Evolutionary conservation across 306 rosid species (phyloP), one percentile per base, ranked within the genome.

Genomic region (Trifolium repens): DNA sequence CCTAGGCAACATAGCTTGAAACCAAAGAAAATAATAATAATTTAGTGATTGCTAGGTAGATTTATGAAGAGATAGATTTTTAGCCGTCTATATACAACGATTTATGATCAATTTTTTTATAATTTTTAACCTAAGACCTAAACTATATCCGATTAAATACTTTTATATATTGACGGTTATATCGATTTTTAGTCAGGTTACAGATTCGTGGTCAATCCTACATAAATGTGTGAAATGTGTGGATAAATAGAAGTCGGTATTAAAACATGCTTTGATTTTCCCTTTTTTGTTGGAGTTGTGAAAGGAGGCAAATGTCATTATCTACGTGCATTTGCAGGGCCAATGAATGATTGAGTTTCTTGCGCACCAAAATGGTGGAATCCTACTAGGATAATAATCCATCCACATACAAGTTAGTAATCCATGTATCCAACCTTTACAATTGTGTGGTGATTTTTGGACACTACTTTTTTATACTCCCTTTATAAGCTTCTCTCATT

Each of bases 301-400:
- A 70, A 55, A 15, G 75, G 32, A 15, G 9, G 43, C 7, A 12
- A 13, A 12, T 14, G 67, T 60, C 52, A 76, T 81, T 69, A 68
- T 78, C 57, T 76, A 43, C 46, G 70, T 77, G 81, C 72, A 58
- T 34, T 69, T 68, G 66, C 39, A 67, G 26, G 58, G 57, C 27
- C 40, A 74, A 52, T 44, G 76, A 69, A 71, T 81, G 61, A 81
- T 83, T 83, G 84, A 74, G 53, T 79, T 74, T 85, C 84, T 79
- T 69, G 74, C 73, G 73, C 85, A 87, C 71, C 59, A 30, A 63
- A 62, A 46, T 79, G 81, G 87, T 89, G 91, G 77, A 79, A 80
- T 88, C 88, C 93, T 73, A 80, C 80, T 84, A 89, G 44, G 81
- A 78, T 44, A 69, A 79, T 53, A 58, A 83, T 71, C 57, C 85